Evolutionary conservation across 1,284 basidiomycete species (phyloP).

Genomic region (Omphalotus olearius): DNA sequence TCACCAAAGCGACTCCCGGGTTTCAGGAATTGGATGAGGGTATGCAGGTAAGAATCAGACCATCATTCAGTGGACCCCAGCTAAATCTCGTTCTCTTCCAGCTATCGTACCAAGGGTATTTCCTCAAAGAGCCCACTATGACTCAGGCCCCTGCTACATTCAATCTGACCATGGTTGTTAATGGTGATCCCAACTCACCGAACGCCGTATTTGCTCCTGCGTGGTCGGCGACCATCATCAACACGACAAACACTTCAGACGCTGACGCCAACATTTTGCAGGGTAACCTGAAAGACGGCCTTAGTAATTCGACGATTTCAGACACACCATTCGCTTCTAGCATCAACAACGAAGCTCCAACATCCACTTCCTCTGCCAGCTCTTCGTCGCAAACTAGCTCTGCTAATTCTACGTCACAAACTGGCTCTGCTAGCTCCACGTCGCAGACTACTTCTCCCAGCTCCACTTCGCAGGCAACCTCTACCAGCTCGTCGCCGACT

Average conservation of each 20-base stretch:
- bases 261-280: not conserved
- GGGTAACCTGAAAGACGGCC: constrained; percentile 1
- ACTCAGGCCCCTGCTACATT: constrained; percentile 1
- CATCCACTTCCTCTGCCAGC: not conserved
- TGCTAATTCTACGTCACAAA: not conserved
- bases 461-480: not conserved
- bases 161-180: constrained; percentile 9
- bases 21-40: constrained; percentile 6
- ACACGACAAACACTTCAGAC: not conserved
- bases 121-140: constrained; percentile 1
- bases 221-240: constrained; percentile 9
- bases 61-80: not conserved
- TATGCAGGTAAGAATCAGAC: not conserved
- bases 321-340: constrained; percentile 1
- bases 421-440: not conserved
- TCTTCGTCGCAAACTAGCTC: not conserved
- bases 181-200: not conserved
- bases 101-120: constrained; percentile 5
- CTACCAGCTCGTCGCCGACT: not conserved
- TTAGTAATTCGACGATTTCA: not conserved
- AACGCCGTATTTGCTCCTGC: constrained; percentile 1
- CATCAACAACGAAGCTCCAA: constrained; percentile 8
- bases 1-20: not conserved
- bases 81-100: not conserved
- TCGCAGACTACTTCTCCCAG: not conserved